These are phyloP conservation scores for Aspergillus aculeatus DNA, from an alignment of 2,329 filamentous ascomycete species.

Conservation along the genomic window DNA sequence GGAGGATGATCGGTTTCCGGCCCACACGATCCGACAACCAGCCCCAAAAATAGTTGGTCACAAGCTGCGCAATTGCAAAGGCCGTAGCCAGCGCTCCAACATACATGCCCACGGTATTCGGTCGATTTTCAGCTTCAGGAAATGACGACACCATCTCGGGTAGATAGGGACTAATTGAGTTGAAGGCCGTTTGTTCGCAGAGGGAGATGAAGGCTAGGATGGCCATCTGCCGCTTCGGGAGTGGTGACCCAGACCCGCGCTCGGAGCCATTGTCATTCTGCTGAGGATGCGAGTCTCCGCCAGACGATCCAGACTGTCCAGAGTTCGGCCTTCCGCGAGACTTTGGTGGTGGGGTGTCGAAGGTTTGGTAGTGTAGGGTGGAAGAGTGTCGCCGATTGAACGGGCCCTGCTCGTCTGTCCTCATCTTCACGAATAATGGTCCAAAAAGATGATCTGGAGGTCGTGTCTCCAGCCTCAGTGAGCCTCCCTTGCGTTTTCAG, in stretches of 20 bases:
- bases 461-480: not conserved
- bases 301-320: conserved; percentile 42
- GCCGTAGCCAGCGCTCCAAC: conserved; percentile 86
- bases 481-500: not conserved
- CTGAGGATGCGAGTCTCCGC: conserved; percentile 27
- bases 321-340: conserved; percentile 47
- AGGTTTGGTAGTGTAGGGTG: conserved; percentile 50
- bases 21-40: conserved; percentile 77
- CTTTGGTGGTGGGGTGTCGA: conserved; percentile 48
- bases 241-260: conserved; percentile 56
- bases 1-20: conserved; percentile 76
- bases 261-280: conserved; percentile 27
- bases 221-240: conserved; percentile 78
- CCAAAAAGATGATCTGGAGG: not conserved
- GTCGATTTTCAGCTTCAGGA: conserved; percentile 74
- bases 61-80: conserved; percentile 88
- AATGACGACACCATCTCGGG: conserved; percentile 89
- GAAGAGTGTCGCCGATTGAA: conserved; percentile 43
- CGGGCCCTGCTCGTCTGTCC: conserved; percentile 27
- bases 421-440: conserved; percentile 22
- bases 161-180: conserved; percentile 93
- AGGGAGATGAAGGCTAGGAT: conserved; percentile 85
- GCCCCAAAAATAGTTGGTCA: conserved; percentile 90
- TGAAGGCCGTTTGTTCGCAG: conserved; percentile 92
- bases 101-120: conserved; percentile 73